phyloP scores from a whole-genome alignment of 1,284 basidiomycete species.

The Trametes pubescens region DNA sequence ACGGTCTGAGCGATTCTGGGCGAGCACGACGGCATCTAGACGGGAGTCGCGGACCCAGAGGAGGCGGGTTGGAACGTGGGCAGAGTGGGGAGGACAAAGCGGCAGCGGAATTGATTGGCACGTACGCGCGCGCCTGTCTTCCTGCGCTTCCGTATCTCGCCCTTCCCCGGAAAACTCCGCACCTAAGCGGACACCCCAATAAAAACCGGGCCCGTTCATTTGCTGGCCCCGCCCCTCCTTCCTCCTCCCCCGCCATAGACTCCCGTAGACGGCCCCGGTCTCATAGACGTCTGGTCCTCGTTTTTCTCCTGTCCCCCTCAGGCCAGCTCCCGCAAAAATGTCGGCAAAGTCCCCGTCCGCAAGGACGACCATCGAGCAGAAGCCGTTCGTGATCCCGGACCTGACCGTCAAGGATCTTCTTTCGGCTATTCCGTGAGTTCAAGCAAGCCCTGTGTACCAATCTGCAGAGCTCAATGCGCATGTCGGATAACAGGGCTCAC shows the following conservation, averaged over 20 bases:
- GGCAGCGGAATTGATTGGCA: not conserved
- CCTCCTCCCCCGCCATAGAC: constrained; percentile 28
- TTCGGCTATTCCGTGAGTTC: constrained; percentile 84
- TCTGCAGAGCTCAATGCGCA: too few species aligned
- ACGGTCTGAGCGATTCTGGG: constrained; percentile 3
- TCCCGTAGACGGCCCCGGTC: constrained; percentile 30
- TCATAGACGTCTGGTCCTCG: constrained; percentile 22
- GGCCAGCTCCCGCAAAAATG: constrained; percentile 31
- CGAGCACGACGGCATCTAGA: not conserved
- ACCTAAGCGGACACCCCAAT: constrained; percentile 30
- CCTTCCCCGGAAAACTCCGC: constrained; percentile 26
- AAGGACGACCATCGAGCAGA: constrained; percentile 60
- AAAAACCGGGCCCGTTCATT: constrained; percentile 25
- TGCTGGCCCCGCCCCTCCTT: constrained; percentile 24
- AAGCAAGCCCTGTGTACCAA: not conserved
- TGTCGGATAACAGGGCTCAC: constrained; percentile 55
- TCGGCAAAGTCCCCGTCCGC: constrained; percentile 39
- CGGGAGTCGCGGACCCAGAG: not conserved
- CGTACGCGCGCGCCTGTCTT: not conserved
- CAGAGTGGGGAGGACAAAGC: not conserved
- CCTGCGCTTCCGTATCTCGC: not conserved
- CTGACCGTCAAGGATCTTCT: constrained; percentile 89
- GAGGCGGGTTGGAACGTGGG: not conserved
- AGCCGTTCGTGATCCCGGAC: constrained; percentile 77
- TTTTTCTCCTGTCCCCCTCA: constrained; percentile 19